These are phyloP conservation scores for Ambrosiella cleistominuta DNA, from an alignment of 2,329 filamentous ascomycete genomes.

Conservation along the genomic window DNA sequence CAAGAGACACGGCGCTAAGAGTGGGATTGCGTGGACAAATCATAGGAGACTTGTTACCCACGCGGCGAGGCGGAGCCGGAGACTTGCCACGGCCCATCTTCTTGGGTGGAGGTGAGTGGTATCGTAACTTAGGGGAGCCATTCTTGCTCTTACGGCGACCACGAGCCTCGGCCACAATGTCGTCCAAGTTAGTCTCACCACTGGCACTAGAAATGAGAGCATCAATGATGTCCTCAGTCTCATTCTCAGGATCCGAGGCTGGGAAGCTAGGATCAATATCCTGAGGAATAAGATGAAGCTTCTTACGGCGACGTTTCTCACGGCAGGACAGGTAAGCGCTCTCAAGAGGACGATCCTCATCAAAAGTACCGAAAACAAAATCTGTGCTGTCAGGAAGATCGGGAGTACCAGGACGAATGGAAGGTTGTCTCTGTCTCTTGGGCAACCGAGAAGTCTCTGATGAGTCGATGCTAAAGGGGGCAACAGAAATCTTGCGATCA, in stretches of 20 bases:
- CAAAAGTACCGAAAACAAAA: slow-evolving; percentile 94
- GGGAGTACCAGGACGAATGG: slow-evolving; percentile 50
- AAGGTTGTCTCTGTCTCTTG: slow-evolving; percentile 24
- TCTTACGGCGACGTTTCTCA: slow-evolving; percentile 63
- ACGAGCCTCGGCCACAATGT: slow-evolving; percentile 35
- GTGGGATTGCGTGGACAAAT: slow-evolving; percentile 30
- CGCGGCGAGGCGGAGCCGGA: slow-evolving; percentile 22
- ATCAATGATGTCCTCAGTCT: slow-evolving; percentile 51
- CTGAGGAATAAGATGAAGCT: slow-evolving; percentile 72
- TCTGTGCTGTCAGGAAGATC: slow-evolving; percentile 94
- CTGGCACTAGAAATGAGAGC: slow-evolving; percentile 18
- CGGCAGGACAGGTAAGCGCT: slow-evolving; percentile 78
- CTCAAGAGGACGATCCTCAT: slow-evolving; percentile 89
- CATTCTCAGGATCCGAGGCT: slow-evolving; percentile 77
- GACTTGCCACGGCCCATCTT: slow-evolving; percentile 22
- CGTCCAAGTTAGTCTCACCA: slow-evolving; percentile 32
- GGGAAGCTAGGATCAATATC: slow-evolving; percentile 97
- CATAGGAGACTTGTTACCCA: slow-evolving; percentile 6
- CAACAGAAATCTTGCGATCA: background rate
- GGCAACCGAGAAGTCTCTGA: slow-evolving; percentile 29
- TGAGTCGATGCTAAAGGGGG: slow-evolving; percentile 32
- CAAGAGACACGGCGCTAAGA: slow-evolving; percentile 45
- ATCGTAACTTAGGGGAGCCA: slow-evolving; percentile 23
- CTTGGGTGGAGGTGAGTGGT: slow-evolving; percentile 30
- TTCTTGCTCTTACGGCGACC: slow-evolving; percentile 31